Percentiles rank a stretch among this genome's conserved stretches.
Conservation (phyloP, 768 basidiomycete species). For the Lactarius sanguifluus region DNA sequence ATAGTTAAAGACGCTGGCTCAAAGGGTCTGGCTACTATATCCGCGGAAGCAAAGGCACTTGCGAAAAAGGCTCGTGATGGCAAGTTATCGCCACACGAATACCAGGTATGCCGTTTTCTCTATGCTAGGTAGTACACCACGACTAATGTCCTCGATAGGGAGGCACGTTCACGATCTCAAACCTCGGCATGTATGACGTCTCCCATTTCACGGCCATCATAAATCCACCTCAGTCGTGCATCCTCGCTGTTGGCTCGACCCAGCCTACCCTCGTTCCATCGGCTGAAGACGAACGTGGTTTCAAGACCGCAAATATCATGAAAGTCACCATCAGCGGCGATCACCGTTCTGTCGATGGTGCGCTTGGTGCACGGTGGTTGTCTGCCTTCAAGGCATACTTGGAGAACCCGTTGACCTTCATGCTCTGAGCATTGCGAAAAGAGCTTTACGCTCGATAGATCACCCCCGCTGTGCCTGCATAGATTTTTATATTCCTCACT, state of each 20-base stretch:
- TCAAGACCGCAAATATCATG: constrained; percentile 90
- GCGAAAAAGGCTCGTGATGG: constrained; percentile 97
- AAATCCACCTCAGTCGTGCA: constrained; percentile 97
- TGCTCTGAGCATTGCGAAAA: constrained; percentile 59
- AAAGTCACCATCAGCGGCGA: constrained; percentile 95
- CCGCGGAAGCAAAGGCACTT: constrained; percentile 86
- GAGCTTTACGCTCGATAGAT: constrained; percentile 16
- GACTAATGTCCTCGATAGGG: constrained; percentile 50
- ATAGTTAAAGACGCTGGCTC: constrained; percentile 92
- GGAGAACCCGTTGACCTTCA: constrained; percentile 95
- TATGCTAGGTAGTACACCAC: neutral
- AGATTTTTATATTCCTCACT: constrained; percentile 29
- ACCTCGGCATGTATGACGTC: constrained; percentile 97
- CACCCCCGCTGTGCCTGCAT: constrained; percentile 12
- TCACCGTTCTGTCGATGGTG: constrained; percentile 95
- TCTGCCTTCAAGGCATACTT: constrained; percentile 92
- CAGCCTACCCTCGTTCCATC: constrained; percentile 85
- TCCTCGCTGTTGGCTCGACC: constrained; percentile 91
- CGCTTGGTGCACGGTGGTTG: constrained; percentile 91
- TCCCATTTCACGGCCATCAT: constrained; percentile 98
- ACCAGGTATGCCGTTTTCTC: constrained; percentile 62
- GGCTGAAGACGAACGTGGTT: constrained; percentile 88
- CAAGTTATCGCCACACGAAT: constrained; percentile 91
- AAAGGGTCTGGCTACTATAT: constrained; percentile 92
- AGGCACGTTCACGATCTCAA: constrained; percentile 98